These are phyloP conservation scores for Alternaria viburni DNA, from an alignment of 2,329 filamentous ascomycete genomes.

Conservation along the genomic window DNA sequence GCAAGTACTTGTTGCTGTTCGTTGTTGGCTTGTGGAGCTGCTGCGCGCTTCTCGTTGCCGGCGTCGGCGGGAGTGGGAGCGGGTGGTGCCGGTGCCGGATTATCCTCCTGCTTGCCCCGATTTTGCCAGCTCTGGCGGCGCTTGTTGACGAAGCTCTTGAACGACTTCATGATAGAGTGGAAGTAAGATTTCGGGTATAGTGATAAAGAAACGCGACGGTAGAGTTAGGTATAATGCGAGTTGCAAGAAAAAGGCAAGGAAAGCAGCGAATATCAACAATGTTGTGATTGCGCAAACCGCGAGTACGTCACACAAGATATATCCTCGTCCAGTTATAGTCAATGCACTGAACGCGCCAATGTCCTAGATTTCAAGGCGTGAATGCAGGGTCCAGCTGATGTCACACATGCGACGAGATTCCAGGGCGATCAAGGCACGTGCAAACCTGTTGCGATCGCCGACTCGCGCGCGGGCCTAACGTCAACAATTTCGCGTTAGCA, in stretches of 20 bases:
- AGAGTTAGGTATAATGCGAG: background rate
- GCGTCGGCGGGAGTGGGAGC: background rate
- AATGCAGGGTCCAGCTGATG: conserved; percentile 41
- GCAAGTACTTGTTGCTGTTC: conserved; percentile 36
- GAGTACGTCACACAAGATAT: conserved; percentile 13
- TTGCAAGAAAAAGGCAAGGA: background rate
- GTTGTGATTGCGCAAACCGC: background rate
- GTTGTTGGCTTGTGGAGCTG: conserved; percentile 13
- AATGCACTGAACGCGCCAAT: conserved; percentile 7
- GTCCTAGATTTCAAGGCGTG: conserved; percentile 15
- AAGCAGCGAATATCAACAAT: background rate
- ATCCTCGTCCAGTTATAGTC: conserved; percentile 25
- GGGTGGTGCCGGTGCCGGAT: background rate
- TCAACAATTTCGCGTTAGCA: conserved; percentile 17
- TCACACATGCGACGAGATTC: conserved; percentile 31
- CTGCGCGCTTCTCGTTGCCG: conserved; percentile 14
- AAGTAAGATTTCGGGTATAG: background rate
- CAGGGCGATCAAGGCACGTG: conserved; percentile 1
- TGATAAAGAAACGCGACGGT: background rate
- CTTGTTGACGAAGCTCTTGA: conserved; percentile 37
- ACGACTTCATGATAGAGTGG: conserved; percentile 25
- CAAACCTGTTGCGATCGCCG: conserved; percentile 29
- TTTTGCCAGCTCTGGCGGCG: conserved; percentile 25
- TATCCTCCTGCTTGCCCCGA: conserved; percentile 5
- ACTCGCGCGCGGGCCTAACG: conserved; percentile 11